Base-by-base conservation (phyloP, 108 stramenopile genomes). In the Cyclostephanos tholiformis region DNA sequence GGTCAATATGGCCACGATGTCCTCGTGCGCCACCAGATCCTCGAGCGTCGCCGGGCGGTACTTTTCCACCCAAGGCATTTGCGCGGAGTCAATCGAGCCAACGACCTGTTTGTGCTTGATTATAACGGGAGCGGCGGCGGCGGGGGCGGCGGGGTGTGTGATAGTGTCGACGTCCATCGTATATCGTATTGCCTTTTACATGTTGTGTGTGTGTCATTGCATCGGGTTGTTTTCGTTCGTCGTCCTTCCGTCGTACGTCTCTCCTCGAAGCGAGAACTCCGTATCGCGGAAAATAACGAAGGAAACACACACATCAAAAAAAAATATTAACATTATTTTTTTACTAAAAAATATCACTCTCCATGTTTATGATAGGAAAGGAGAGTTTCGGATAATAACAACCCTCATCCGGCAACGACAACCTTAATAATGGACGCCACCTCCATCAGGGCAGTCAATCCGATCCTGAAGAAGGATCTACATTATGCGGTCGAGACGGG, bases 31-130 rank as follows among this genome's bases (percentile, higher is more conserved):
- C 13, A 98, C 95, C 27, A 98, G 74, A 55, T 98, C 97, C 66
- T 95, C 92, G 17, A 98, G 79, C 51, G 79, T 88, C 38, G 48
- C 44, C 0, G 97, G 97, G 16, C 97, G 91, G 83, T 98, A 98
- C 64, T 97, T 98, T 72, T 98, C 97, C 2, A 98, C 95, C 97
- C 96, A 98, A 51, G 97, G 97, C 82, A 94, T 64, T 59, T 89
- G 85, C 22, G 71, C 44, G 43, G 41, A 46, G 36, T 76, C 69
- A 26, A 62, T 49, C 13, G 44, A 46, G 62, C 71, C 63, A 16
- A 67, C 35, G 11, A 67, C 35, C 30, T 67, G 50, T 2, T 12
- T 52, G 17, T 67, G 65, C 17, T 67, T 67, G 27, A 67, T 66
- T 1, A 67, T 67, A 29, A 0, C 26, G 8, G 50, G 26, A 13